Evolutionary conservation across 441 rosid species (phyloP).

Genomic region (Pelargonium citronellum): DNA sequence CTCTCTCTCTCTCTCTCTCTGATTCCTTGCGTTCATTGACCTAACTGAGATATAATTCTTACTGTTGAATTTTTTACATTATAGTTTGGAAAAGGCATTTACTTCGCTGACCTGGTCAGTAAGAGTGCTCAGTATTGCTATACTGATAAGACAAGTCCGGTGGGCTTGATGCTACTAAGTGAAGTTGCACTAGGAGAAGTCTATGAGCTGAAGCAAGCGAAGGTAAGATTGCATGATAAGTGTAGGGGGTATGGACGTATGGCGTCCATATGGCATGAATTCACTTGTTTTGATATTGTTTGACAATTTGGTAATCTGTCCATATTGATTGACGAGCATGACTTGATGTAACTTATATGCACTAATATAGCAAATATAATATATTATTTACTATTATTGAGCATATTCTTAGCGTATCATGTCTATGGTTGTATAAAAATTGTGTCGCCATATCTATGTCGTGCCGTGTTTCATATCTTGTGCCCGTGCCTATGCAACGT

Average conservation of each 20-base stretch:
- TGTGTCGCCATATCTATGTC: too few relatives aligned
- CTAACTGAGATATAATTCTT: constrained; percentile 11
- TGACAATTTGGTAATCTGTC: background rate
- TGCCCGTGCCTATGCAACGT: too few relatives aligned
- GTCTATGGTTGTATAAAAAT: too few relatives aligned
- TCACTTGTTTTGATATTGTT: background rate
- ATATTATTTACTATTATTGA: too few relatives aligned
- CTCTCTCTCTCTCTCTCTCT: constrained; percentile 25
- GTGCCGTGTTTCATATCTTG: too few relatives aligned
- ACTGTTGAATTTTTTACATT: constrained; percentile 19
- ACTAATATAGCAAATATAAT: too few relatives aligned
- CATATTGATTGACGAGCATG: too few relatives aligned
- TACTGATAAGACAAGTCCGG: constrained; percentile 72
- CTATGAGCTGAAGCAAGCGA: constrained; percentile 68
- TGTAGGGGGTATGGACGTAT: background rate
- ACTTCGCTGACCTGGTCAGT: constrained; percentile 96
- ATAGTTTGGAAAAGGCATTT: constrained; percentile 96
- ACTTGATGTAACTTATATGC: too few relatives aligned
- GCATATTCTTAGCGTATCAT: too few relatives aligned
- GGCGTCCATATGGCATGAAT: too few relatives aligned
- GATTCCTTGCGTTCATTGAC: background rate
- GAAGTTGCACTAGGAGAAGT: constrained; percentile 90
- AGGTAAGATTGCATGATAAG: constrained; percentile 38
- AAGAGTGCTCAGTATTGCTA: constrained; percentile 97
- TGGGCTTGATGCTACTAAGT: constrained; percentile 88